phyloP scores from a whole-genome alignment of 257 asterid species.

The Solanum acaule region DNA sequence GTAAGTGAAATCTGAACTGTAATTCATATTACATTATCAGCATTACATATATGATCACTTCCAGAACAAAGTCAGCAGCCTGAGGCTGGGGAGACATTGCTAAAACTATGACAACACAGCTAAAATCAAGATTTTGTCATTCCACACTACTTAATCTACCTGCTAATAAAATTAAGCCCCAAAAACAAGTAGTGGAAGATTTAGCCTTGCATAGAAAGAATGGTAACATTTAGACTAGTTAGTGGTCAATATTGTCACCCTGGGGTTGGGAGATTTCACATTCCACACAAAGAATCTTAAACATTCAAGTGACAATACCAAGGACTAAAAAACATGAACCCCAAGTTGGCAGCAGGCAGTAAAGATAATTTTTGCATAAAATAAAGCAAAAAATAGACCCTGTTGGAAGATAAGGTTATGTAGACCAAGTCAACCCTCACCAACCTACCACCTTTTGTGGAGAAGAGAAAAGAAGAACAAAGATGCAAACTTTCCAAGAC shows the following conservation, averaged over 20 bases:
- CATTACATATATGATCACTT: neutral
- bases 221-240: neutral
- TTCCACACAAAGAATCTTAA: neutral
- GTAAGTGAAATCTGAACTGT: neutral
- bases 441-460: conserved; percentile 87
- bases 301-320: neutral
- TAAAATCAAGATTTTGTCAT: neutral
- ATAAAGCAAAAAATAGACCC: conserved; percentile 5
- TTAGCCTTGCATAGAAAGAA: neutral
- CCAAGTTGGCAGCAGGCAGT: neutral
- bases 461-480: conserved; percentile 8
- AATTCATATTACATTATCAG: neutral
- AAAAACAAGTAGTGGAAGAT: neutral
- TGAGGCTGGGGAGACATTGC: neutral
- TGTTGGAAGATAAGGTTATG: conserved; percentile 6
- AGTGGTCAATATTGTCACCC: neutral
- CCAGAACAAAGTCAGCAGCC: neutral
- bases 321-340: neutral
- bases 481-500: neutral
- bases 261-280: neutral
- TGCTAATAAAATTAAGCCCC: neutral
- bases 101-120: neutral
- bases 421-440: conserved; percentile 73
- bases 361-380: neutral
- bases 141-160: neutral